Conservation (phyloP, 1,284 basidiomycete species). For the Pascua guehoae region DNA sequence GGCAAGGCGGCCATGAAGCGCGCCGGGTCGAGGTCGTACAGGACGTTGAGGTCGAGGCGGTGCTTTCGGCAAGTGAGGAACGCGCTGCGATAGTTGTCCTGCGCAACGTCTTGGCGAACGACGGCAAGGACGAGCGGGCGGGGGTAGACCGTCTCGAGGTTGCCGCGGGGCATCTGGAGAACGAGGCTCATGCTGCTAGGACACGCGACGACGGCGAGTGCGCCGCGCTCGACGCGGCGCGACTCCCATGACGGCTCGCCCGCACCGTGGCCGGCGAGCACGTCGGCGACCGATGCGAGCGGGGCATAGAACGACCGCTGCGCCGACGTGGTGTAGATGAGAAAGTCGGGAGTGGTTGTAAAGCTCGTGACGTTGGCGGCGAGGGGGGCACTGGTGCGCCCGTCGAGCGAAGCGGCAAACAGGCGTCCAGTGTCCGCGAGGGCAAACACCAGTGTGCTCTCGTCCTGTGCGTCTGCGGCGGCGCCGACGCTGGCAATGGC, state of each 20-base stretch:
- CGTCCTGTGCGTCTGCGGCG: background rate
- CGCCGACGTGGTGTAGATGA: constrained; percentile 80
- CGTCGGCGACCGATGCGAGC: constrained; percentile 44
- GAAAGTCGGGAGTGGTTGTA: constrained; percentile 69
- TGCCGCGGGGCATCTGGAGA: constrained; percentile 96
- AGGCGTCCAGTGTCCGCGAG: constrained; percentile 65
- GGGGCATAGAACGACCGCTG: constrained; percentile 79
- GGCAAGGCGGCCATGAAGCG: constrained; percentile 65
- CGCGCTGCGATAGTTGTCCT: constrained; percentile 68
- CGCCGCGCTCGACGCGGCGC: constrained; percentile 78
- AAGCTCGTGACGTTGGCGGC: constrained; percentile 74
- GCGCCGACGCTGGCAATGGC: constrained; percentile 15
- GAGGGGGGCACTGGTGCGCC: constrained; percentile 46
- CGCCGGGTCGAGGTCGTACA: constrained; percentile 72
- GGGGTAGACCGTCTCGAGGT: constrained; percentile 92
- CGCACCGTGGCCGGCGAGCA: constrained; percentile 31
- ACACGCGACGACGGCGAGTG: constrained; percentile 76
- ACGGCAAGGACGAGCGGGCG: constrained; percentile 84
- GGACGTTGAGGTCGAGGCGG: constrained; percentile 81
- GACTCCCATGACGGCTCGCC: constrained; percentile 58
- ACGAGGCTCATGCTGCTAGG: constrained; percentile 84
- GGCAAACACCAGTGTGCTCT: constrained; percentile 59
- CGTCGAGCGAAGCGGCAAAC: constrained; percentile 49
- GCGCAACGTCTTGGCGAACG: constrained; percentile 63
- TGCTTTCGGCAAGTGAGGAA: constrained; percentile 90